Evolutionary conservation across 2,329 filamentous ascomycete species (phyloP), one percentile per base, ranked within the genome.

Genomic region (Diaporthe humulicola): DNA sequence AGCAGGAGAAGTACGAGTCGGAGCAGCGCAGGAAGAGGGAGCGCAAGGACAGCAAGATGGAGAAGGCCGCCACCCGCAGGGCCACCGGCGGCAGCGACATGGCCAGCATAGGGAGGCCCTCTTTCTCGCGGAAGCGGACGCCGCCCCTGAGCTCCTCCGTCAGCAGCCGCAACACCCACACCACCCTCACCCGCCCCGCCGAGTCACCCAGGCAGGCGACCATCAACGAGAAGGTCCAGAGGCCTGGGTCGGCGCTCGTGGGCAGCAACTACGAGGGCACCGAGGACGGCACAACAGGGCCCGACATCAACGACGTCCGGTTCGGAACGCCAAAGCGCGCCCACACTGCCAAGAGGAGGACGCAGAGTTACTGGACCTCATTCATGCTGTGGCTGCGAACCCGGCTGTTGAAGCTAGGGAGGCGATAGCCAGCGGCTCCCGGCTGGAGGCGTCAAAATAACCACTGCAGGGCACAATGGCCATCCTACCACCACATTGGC

Each of bases 311-410:
- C 25, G 84, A 86, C 3, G 84, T 87, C 25, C 82, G 82, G 19
- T 88, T 89, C 73, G 82, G 86, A 73, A 82, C 82, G 50, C 84
- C 83, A 6, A 81, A 83, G 50, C 84, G 88, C 73, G 83, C 83
- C 74, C 86, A 83, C 78, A 85, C 85, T 10, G 86, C 89, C 74
- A 93, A 92, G 84, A 87, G 86, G 78, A 90, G 89, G 83, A 93
- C 90, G 1, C 89, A 90, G 76, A 86, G 88, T 76, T 87, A 90
- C 52, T 93, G 91, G 90, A 91, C 89, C 10, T 87, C 87, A 30
- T 92, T 93, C 78, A 85, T 93, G 69, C 85, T 93, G 73, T 93
- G 91, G 91, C 81, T 93, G 36, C 86, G 90, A 75, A 93, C 91
- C n/a, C 86, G 87, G 75, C 82, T 90, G 42, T 81, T 90, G 61